A percentile compares a stretch with the other conserved stretches of the same genome.
Conservation (phyloP, 192 early-diverging fungal genomes). For the Linnemannia hyalina region DNA sequence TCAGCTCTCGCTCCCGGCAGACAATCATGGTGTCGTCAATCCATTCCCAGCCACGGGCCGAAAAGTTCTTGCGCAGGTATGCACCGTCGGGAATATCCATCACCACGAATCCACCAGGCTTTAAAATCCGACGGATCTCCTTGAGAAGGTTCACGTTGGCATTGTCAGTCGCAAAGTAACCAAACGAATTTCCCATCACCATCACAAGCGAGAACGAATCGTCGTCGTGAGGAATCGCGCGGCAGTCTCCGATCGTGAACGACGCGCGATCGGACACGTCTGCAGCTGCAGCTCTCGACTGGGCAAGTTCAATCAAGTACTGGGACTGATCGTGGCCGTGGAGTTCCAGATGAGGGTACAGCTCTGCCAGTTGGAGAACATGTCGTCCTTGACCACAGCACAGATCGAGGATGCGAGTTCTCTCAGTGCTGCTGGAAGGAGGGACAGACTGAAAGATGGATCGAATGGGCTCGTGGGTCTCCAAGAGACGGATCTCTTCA, state of each 20-base stretch:
- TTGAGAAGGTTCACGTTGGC: conserved; percentile 59
- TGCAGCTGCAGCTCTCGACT: conserved; percentile 56
- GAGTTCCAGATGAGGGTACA: conserved; percentile 66
- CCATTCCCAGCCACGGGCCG: conserved; percentile 74
- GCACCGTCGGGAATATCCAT: conserved; percentile 73
- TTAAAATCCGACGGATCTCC: conserved; percentile 64
- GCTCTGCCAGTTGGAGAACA: conserved; percentile 61
- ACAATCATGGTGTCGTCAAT: conserved; percentile 73
- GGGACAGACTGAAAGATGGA: conserved; percentile 1
- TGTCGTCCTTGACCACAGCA: conserved; percentile 81
- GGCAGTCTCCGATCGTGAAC: conserved; percentile 76
- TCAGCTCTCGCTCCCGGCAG: conserved; percentile 72
- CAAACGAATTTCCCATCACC: conserved; percentile 77
- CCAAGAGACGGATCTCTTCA: conserved; percentile 67
- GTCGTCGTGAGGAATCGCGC: conserved; percentile 66
- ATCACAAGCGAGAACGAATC: conserved; percentile 66
- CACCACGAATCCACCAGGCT: conserved; percentile 67
- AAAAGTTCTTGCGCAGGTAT: conserved; percentile 67
- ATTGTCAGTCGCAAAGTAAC: conserved; percentile 73
- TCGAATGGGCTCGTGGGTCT: conserved; percentile 17
- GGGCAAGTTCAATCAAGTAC: conserved; percentile 68
- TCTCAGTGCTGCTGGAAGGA: neutral
- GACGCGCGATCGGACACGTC: conserved; percentile 24
- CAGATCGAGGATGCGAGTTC: conserved; percentile 66
- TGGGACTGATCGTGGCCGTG: conserved; percentile 74